Percentiles rank a stretch among this genome's conserved stretches.
These are phyloP conservation scores for Metschnikowia arizonensis DNA, from an alignment of 805 yeast genomes.

Conservation along the genomic window DNA sequence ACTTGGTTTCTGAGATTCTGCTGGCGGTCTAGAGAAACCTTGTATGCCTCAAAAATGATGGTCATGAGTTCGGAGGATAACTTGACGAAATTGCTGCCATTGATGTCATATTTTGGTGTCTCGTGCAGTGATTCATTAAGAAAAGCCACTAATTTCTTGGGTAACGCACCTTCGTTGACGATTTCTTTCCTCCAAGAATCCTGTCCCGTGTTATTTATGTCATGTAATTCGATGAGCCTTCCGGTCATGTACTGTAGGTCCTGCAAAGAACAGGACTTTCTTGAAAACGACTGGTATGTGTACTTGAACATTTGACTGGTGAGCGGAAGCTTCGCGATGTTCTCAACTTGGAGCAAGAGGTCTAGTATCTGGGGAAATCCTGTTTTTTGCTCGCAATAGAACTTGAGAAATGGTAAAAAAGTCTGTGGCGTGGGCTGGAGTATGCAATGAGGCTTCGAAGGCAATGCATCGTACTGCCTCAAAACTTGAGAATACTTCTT, in stretches of 20 bases:
- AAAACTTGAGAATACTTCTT: conserved; percentile 15
- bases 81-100: conserved; percentile 12
- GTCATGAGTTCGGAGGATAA: conserved; percentile 15
- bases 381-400: conserved; percentile 13
- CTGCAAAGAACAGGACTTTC: neutral
- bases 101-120: conserved; percentile 2
- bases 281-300: conserved; percentile 19
- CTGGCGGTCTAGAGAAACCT: conserved; percentile 5
- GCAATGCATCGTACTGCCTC: conserved; percentile 16
- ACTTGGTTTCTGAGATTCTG: conserved; percentile 5
- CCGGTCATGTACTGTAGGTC: conserved; percentile 12
- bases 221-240: conserved; percentile 13
- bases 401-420: conserved; percentile 21
- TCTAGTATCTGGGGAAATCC: conserved; percentile 13
- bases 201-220: conserved; percentile 7
- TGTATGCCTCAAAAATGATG: conserved; percentile 11
- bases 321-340: conserved; percentile 25
- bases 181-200: conserved; percentile 15
- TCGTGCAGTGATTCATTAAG: conserved; percentile 6
- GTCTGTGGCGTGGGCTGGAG: conserved; percentile 26
- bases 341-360: conserved; percentile 20
- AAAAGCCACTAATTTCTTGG: conserved; percentile 6
- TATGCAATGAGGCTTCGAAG: conserved; percentile 13
- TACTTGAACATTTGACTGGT: conserved; percentile 28
- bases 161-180: conserved; percentile 10